These are phyloP conservation scores for Globisporangium rhizosaccharum DNA, from an alignment of 352 stramenopile species.

Conservation along the genomic window DNA sequence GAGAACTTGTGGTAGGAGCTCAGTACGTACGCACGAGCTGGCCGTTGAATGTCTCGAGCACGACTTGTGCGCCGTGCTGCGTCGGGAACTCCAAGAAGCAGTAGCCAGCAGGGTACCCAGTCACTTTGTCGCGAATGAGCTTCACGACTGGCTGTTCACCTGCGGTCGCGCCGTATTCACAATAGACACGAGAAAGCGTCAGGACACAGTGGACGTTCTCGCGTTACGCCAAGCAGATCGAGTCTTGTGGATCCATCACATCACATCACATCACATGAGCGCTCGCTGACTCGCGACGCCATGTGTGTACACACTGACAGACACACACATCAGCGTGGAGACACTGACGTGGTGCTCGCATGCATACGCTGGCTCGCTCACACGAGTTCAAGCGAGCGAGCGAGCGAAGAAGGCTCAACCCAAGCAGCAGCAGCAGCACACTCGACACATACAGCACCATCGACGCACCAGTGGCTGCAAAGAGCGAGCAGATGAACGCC, in stretches of 20 bases:
- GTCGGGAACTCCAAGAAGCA: constrained; percentile 90
- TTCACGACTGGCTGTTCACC: constrained; percentile 83
- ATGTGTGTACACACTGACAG: not conserved
- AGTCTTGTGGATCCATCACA: too few relatives aligned
- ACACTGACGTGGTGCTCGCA: not conserved
- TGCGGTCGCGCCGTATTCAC: constrained; percentile 11
- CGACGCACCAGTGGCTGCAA: constrained; percentile 53
- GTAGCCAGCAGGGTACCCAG: constrained; percentile 85
- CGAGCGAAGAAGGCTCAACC: not conserved
- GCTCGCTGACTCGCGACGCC: not conserved
- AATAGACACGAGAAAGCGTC: too few relatives aligned
- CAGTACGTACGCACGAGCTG: constrained; percentile 72
- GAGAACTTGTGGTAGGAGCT: not conserved
- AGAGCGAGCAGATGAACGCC: constrained; percentile 82
- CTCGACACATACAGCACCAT: not conserved
- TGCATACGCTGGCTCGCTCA: not conserved
- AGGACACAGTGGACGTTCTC: too few relatives aligned
- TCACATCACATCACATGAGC: too few relatives aligned
- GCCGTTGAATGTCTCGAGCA: constrained; percentile 84
- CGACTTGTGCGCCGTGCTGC: constrained; percentile 71
- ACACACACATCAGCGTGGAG: not conserved
- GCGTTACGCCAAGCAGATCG: too few relatives aligned
- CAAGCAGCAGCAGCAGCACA: not conserved
- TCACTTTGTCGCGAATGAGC: constrained; percentile 88
- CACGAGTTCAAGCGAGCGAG: not conserved